phyloP scores from a whole-genome alignment of 1,284 basidiomycete species.

The Ustilago trichophora region DNA sequence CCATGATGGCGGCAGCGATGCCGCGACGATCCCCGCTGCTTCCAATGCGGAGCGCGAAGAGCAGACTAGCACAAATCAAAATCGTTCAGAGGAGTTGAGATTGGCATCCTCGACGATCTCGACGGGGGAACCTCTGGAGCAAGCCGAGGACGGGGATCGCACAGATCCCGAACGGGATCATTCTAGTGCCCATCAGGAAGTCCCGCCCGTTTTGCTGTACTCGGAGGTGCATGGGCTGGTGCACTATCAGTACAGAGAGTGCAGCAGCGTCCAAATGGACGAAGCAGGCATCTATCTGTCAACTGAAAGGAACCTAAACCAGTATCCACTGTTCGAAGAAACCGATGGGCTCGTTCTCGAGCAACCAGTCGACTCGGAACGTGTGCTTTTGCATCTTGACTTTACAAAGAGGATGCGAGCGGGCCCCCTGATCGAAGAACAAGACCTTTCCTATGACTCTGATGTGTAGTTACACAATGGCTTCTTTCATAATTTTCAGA shows the following conservation, averaged over 20 bases:
- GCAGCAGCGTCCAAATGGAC: slow-evolving; percentile 49
- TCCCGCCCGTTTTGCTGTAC: slow-evolving; percentile 16
- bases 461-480: too few relatives aligned
- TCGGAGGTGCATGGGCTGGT: neutral
- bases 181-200: neutral
- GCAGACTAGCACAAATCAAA: neutral
- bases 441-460: neutral
- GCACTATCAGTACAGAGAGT: slow-evolving; percentile 6
- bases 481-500: too few relatives aligned
- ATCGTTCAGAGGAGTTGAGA: too few relatives aligned
- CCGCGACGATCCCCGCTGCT: neutral
- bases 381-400: slow-evolving; percentile 19
- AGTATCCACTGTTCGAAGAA: neutral
- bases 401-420: slow-evolving; percentile 19
- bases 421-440: too few relatives aligned
- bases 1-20: neutral
- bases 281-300: slow-evolving; percentile 21
- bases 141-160: neutral
- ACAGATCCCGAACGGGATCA: neutral
- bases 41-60: neutral
- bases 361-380: too few relatives aligned
- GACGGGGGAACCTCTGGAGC: neutral
- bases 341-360: too few relatives aligned
- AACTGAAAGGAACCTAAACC: neutral
- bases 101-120: too few relatives aligned